Evolutionary conservation across 192 early-diverging fungal species (phyloP), one percentile per base, ranked within the genome.

Genomic region (Lobulomyces angularis): DNA sequence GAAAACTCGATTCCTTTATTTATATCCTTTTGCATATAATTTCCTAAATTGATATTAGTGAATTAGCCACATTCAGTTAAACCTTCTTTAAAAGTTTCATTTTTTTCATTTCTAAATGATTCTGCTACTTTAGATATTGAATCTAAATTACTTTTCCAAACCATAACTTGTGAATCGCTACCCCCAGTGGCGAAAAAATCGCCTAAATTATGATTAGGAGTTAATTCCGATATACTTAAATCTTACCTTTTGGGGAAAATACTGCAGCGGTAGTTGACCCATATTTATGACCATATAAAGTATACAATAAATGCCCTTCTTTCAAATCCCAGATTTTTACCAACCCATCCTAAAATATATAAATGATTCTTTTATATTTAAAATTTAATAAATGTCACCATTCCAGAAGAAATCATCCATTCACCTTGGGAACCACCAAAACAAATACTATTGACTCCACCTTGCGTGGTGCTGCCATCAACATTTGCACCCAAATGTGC

Each of bases 261-360:
- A 56, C 51, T 1, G 74, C 71, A 22, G 72, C 49, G 2, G 68
- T 68, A 0, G 74, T 77, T 9, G 74, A 65, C 3, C 73, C 74
- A 27, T 55, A 17, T 41, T 67, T 61, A 48, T 77, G 74, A 3
- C 74, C 74, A 46, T 77, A 65, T 9, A 77, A 51, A 16, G 74
- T 73, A 47, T 76, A 77, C 35, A 73, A 73, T 27, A 77, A 43
- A 46, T 71, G 71, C 0, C 74, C 74, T 52, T 77, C 74, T 35
- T 67, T 68, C 18, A 77, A 27, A 51, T 77, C 74, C 71, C 71
- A 77, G 36, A 77, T 62, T 63, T 70, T 25, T 27, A 29, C 16
- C 4, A 7, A 26, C 11, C 23, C n/a, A 43, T 29, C 3, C n/a
- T 24, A 53, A 50, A 2, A 55, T 18, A 40, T 2, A n/a, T 56